Conservation (phyloP, 2,329 filamentous ascomycete species). For the Cercospora janseana region DNA sequence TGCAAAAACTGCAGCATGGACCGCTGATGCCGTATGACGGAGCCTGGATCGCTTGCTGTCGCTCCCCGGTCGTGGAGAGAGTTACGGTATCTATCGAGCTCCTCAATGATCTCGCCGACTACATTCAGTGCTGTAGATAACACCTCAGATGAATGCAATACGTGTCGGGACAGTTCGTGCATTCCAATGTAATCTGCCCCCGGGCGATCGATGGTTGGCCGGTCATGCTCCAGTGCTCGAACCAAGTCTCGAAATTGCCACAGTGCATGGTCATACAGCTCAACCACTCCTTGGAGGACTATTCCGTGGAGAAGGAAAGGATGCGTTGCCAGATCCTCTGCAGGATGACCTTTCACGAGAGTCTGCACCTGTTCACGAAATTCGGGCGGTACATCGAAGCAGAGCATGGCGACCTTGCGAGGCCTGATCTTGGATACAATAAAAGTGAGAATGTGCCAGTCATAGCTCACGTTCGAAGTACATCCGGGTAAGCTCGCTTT, state of each 20-base stretch:
- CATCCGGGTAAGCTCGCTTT: background rate
- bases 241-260: slow-evolving; percentile 24
- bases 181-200: slow-evolving; percentile 17
- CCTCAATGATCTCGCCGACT: slow-evolving; percentile 20
- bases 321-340: background rate
- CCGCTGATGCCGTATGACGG: slow-evolving; percentile 15
- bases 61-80: background rate
- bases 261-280: slow-evolving; percentile 20
- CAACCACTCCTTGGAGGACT: slow-evolving; percentile 20
- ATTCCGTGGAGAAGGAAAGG: slow-evolving; percentile 21
- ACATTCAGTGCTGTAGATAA: slow-evolving; percentile 20
- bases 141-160: slow-evolving; percentile 27
- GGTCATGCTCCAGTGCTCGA: slow-evolving; percentile 18
- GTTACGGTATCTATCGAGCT: background rate
- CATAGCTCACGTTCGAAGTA: background rate
- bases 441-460: slow-evolving; percentile 22
- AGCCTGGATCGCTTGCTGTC: background rate
- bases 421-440: background rate
- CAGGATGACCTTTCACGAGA: background rate
- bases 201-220: slow-evolving; percentile 9
- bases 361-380: background rate
- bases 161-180: slow-evolving; percentile 28
- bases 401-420: slow-evolving; percentile 9
- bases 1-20: slow-evolving; percentile 25
- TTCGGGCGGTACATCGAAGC: slow-evolving; percentile 11